phyloP scores from a whole-genome alignment of 1,284 basidiomycete species.

The Coniferiporia weirii region DNA sequence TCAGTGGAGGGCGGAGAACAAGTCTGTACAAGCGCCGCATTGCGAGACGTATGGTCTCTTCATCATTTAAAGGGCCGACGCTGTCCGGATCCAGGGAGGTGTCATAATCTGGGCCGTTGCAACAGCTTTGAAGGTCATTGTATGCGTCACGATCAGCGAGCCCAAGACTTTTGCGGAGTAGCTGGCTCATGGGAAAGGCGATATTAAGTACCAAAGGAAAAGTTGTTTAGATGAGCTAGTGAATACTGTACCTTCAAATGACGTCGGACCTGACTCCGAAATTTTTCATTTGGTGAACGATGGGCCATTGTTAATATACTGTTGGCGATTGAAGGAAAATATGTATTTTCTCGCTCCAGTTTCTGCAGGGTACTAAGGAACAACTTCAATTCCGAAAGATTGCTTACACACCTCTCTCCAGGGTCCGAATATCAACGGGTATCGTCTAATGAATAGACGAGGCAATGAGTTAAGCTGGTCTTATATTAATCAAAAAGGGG shows the following conservation, averaged over 20 bases:
- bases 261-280: conserved; percentile 38
- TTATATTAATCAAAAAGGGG: background rate
- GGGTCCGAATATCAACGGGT: conserved; percentile 68
- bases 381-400: conserved; percentile 12
- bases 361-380: conserved; percentile 36
- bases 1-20: conserved; percentile 38
- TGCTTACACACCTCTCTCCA: conserved; percentile 47
- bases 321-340: conserved; percentile 44
- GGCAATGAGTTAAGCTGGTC: conserved; percentile 4
- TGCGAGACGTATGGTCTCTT: conserved; percentile 35
- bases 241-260: conserved; percentile 43
- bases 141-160: background rate
- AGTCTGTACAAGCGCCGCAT: conserved; percentile 45
- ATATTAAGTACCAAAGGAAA: background rate
- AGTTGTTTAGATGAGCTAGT: background rate
- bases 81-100: background rate
- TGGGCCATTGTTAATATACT: conserved; percentile 47
- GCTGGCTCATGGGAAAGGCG: background rate
- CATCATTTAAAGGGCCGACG: conserved; percentile 21
- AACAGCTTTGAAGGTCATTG: conserved; percentile 7
- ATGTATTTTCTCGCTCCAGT: conserved; percentile 46
- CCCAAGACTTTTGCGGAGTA: conserved; percentile 6
- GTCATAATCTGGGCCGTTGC: background rate
- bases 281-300: conserved; percentile 45
- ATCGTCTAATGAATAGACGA: conserved; percentile 41